These are phyloP conservation scores for Aspergillus latus DNA, from an alignment of 2,329 filamentous ascomycete genomes.

Conservation along the genomic window DNA sequence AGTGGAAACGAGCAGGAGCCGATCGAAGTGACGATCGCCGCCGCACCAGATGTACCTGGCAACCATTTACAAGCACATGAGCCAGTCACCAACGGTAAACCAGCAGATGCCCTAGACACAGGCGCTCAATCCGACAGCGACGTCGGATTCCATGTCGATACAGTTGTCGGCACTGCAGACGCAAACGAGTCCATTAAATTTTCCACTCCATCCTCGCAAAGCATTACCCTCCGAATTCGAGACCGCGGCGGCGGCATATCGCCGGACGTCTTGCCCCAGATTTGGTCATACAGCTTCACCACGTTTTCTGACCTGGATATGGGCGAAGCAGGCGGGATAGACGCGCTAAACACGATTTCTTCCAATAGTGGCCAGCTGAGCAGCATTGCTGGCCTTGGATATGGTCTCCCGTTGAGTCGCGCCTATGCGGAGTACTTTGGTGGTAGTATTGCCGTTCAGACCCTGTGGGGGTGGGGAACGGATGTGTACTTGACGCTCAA, in stretches of 20 bases:
- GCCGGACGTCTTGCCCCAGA: constrained; percentile 76
- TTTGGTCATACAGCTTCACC: constrained; percentile 97
- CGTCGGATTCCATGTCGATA: constrained; percentile 32
- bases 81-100: constrained; percentile 26
- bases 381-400: constrained; percentile 89
- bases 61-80: constrained; percentile 41
- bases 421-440: constrained; percentile 99
- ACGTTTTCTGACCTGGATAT: constrained; percentile 75
- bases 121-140: constrained; percentile 27
- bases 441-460: constrained; percentile 92
- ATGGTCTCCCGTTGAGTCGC: constrained; percentile 83
- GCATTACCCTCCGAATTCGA: constrained; percentile 91
- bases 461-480: constrained; percentile 86
- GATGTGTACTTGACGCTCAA: constrained; percentile 65
- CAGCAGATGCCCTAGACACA: constrained; percentile 7
- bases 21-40: constrained; percentile 88
- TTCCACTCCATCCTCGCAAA: constrained; percentile 58
- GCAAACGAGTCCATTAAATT: constrained; percentile 35
- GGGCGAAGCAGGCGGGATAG: constrained; percentile 55
- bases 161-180: constrained; percentile 29
- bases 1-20: constrained; percentile 75
- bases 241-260: constrained; percentile 93
- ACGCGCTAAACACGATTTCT: constrained; percentile 74
- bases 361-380: constrained; percentile 69
- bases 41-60: constrained; percentile 54